Conservation (phyloP, 768 basidiomycete species). For the Amanita rubescens region DNA sequence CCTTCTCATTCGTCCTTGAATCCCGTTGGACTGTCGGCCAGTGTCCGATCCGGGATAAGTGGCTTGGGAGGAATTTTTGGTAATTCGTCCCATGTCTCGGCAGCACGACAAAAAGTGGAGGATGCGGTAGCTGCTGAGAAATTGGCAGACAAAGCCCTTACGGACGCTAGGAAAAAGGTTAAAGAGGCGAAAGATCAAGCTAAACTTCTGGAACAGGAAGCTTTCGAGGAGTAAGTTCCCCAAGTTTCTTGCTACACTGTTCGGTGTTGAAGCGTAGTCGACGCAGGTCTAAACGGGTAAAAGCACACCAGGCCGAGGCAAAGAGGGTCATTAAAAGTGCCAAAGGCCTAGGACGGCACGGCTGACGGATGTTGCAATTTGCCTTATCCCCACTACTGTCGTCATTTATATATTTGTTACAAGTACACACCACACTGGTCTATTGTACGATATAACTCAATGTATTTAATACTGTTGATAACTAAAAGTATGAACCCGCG, state of each 20-base stretch:
- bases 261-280: conserved; percentile 7
- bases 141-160: conserved; percentile 43
- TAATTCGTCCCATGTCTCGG: conserved; percentile 22
- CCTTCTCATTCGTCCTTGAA: conserved; percentile 5
- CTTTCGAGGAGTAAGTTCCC: conserved; percentile 42
- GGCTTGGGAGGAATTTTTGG: conserved; percentile 1
- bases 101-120: conserved; percentile 42
- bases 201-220: conserved; percentile 42
- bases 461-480: neutral
- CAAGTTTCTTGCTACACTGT: neutral
- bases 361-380: conserved; percentile 10
- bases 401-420: neutral
- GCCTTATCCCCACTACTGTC: neutral
- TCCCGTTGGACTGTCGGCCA: conserved; percentile 10
- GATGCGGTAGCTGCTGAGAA: conserved; percentile 45
- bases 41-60: conserved; percentile 5
- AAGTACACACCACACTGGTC: neutral
- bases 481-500: conserved; percentile 30
- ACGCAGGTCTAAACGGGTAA: conserved; percentile 41
- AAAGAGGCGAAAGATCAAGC: conserved; percentile 42
- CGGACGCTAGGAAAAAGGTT: conserved; percentile 37
- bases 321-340: conserved; percentile 43
- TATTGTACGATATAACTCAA: neutral
- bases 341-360: conserved; percentile 38
- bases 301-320: conserved; percentile 45